phyloP scores from a whole-genome alignment of 176 grass and related monocot species.

The Guadua angustifolia region DNA sequence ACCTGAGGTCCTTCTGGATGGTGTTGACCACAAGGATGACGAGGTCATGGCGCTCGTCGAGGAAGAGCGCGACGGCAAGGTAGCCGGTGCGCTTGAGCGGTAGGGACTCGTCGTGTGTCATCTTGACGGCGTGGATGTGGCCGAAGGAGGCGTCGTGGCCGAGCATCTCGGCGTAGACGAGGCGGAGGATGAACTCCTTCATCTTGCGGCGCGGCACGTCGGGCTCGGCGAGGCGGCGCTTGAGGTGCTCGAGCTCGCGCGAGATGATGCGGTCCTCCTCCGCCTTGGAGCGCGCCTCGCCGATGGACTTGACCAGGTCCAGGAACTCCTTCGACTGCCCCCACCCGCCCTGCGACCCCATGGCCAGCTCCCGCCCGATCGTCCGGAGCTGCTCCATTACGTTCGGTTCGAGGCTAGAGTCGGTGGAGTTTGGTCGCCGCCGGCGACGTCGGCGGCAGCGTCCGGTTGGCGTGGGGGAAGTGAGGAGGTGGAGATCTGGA shows the following conservation, averaged over 20 bases:
- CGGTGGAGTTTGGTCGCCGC: background rate
- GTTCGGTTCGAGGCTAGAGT: background rate
- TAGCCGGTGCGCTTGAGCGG: slow-evolving; percentile 93
- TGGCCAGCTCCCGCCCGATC: slow-evolving; percentile 95
- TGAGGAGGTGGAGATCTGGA: slow-evolving; percentile 65
- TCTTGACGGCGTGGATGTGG: slow-evolving; percentile 99
- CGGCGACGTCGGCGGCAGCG: slow-evolving; percentile 38
- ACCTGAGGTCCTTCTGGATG: slow-evolving; percentile 98
- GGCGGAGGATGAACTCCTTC: slow-evolving; percentile 95
- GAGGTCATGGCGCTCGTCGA: slow-evolving; percentile 93
- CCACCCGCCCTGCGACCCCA: slow-evolving; percentile 89
- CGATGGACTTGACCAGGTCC: slow-evolving; percentile 98
- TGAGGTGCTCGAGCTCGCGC: slow-evolving; percentile 90
- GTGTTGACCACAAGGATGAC: slow-evolving; percentile 99
- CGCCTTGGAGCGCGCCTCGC: slow-evolving; percentile 96
- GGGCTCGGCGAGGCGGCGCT: slow-evolving; percentile 87
- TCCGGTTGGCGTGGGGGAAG: slow-evolving; percentile 16
- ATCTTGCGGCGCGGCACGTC: slow-evolving; percentile 92
- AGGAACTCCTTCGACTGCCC: slow-evolving; percentile 96
- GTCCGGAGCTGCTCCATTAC: slow-evolving; percentile 97
- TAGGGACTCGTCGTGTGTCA: slow-evolving; percentile 97
- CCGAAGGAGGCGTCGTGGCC: slow-evolving; percentile 98
- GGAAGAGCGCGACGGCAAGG: slow-evolving; percentile 96
- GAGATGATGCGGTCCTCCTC: slow-evolving; percentile 98
- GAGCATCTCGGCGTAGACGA: slow-evolving; percentile 99